phyloP scores from a whole-genome alignment of 2,329 filamentous ascomycete genomes.

The Hortaea werneckii region DNA sequence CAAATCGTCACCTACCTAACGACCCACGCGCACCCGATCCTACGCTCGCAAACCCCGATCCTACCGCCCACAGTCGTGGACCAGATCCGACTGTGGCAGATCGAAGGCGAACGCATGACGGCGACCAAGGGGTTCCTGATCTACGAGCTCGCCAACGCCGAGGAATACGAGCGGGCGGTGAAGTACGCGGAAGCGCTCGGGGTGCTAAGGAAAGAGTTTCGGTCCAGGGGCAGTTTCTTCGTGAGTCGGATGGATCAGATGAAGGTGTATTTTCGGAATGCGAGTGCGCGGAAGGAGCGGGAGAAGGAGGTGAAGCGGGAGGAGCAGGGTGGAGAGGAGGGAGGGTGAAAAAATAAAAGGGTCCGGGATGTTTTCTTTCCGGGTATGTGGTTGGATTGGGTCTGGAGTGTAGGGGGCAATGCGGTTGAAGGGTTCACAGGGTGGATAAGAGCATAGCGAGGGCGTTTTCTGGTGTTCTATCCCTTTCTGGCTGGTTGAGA shows the following conservation, averaged over 20 bases:
- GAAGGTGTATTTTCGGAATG: constrained; percentile 60
- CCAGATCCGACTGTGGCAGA: constrained; percentile 94
- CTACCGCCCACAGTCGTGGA: constrained; percentile 93
- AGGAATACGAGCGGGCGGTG: constrained; percentile 60
- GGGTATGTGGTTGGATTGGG: background rate
- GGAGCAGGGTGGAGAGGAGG: constrained; percentile 21
- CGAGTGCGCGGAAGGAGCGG: constrained; percentile 26
- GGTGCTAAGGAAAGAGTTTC: constrained; percentile 78
- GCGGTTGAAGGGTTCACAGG: too few species aligned
- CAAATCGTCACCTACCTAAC: constrained; percentile 92
- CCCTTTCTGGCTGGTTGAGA: too few species aligned
- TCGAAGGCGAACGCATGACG: constrained; percentile 91
- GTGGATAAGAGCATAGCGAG: background rate
- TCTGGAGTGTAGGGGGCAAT: background rate
- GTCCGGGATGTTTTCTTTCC: background rate
- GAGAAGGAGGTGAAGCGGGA: background rate
- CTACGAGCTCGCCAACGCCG: constrained; percentile 59
- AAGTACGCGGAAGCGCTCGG: constrained; percentile 81
- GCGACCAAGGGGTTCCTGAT: constrained; percentile 77
- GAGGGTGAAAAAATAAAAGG: background rate
- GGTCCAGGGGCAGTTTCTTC: constrained; percentile 75
- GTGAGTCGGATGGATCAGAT: constrained; percentile 87
- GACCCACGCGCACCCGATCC: constrained; percentile 88
- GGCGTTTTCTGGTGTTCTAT: background rate
- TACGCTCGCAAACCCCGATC: constrained; percentile 52